Evolutionary conservation across 1,284 basidiomycete genomes (phyloP).

Genomic region (Chalciporus sp.): DNA sequence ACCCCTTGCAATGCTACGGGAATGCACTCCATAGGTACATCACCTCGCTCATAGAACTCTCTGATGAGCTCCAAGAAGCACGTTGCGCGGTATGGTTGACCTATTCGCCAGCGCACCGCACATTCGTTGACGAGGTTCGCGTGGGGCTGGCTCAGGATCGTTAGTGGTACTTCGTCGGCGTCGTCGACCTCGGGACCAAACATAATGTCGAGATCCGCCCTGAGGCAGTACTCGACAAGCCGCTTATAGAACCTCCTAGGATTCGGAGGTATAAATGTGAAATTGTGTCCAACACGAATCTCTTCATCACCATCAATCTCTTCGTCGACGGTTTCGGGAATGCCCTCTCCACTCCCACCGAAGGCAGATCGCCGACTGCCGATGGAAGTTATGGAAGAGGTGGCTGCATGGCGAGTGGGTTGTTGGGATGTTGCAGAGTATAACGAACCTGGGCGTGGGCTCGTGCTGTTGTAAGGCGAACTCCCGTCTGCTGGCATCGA

Average conservation of each 20-base stretch:
- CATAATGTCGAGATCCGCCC: conserved; percentile 89
- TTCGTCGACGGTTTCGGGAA: conserved; percentile 44
- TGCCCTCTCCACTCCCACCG: conserved; percentile 33
- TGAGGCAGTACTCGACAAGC: conserved; percentile 83
- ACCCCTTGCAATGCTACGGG: conserved; percentile 84
- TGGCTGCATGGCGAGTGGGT: conserved; percentile 46
- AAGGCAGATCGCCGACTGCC: conserved; percentile 66
- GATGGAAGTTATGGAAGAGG: conserved; percentile 60
- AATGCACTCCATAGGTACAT: conserved; percentile 93
- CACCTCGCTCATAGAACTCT: conserved; percentile 85
- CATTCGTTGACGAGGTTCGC: conserved; percentile 87
- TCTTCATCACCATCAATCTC: conserved; percentile 66
- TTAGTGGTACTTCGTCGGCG: conserved; percentile 94
- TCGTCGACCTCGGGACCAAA: conserved; percentile 85
- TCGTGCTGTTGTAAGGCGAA: conserved; percentile 42
- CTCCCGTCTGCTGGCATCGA: conserved; percentile 62
- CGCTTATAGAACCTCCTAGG: conserved; percentile 85
- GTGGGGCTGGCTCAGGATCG: conserved; percentile 85
- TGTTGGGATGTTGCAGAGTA: conserved; percentile 46
- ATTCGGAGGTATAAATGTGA: conserved; percentile 91
- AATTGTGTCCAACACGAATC: conserved; percentile 67
- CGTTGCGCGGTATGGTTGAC: conserved; percentile 74
- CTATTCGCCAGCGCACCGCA: conserved; percentile 88
- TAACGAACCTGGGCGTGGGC: conserved; percentile 55
- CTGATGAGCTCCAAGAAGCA: conserved; percentile 89